Conservation (phyloP, 2,329 filamentous ascomycete species). For the Aspergillus sp. region DNA sequence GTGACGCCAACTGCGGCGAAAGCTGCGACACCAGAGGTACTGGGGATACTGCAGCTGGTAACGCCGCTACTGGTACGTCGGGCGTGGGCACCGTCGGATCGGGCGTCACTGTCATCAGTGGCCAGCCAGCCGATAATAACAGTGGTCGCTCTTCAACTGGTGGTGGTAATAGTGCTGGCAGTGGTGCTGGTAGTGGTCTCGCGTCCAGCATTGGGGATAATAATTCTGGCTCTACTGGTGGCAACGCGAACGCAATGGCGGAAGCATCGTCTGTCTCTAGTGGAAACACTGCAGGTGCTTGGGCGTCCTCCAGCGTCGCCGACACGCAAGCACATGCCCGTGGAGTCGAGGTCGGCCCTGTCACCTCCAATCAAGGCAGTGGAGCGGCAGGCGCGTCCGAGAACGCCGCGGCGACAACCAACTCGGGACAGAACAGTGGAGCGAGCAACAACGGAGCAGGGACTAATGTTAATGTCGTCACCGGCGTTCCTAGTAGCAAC, state of each 20-base stretch:
- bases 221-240: too few species aligned
- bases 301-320: neutral
- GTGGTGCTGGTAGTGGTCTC: too few species aligned
- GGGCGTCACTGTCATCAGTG: neutral
- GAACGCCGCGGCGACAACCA: neutral
- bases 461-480: neutral
- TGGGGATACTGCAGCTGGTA: neutral
- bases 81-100: neutral
- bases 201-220: too few species aligned
- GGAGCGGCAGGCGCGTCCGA: neutral
- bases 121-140: neutral
- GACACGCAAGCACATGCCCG: neutral
- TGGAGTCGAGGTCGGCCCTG: neutral
- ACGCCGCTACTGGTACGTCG: neutral
- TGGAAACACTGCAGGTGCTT: neutral
- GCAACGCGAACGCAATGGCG: neutral
- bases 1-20: neutral
- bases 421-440: neutral
- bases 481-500: neutral
- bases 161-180: too few species aligned
- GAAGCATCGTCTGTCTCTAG: neutral
- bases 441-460: neutral
- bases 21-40: neutral
- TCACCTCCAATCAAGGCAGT: neutral
- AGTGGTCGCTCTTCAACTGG: neutral